phyloP scores from a whole-genome alignment of 1,139 yeast species.

The Blastobotrys proliferans region DNA sequence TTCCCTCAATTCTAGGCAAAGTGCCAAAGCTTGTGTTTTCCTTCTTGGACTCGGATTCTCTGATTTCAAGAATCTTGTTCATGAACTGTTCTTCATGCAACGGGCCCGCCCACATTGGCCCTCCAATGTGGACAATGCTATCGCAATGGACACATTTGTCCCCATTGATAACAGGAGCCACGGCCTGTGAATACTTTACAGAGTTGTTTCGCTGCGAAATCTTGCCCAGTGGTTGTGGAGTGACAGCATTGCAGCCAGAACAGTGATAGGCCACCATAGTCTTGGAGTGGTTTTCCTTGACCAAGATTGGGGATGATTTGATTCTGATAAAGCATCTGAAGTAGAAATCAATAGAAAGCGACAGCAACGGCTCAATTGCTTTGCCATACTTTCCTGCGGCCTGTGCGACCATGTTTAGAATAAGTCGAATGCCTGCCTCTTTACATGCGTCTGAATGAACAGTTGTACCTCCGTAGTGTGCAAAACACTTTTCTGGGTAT shows the following conservation, averaged over 20 bases:
- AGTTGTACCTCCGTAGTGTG: slow-evolving; percentile 90
- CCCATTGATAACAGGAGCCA: slow-evolving; percentile 50
- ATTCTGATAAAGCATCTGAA: slow-evolving; percentile 81
- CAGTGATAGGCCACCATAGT: slow-evolving; percentile 82
- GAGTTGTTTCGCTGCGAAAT: slow-evolving; percentile 24
- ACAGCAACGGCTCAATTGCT: slow-evolving; percentile 78
- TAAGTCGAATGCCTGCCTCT: slow-evolving; percentile 86
- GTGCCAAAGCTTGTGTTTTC: slow-evolving; percentile 66
- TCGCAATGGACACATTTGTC: slow-evolving; percentile 67
- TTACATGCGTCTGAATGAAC: slow-evolving; percentile 80
- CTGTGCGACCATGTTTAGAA: slow-evolving; percentile 66
- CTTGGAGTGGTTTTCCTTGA: slow-evolving; percentile 61
- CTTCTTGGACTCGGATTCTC: slow-evolving; percentile 30
- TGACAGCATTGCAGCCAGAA: slow-evolving; percentile 76
- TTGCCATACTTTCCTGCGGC: slow-evolving; percentile 90
- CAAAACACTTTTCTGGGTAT: slow-evolving; percentile 94
- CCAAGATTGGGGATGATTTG: slow-evolving; percentile 70
- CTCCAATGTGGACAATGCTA: slow-evolving; percentile 69
- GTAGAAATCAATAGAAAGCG: slow-evolving; percentile 86
- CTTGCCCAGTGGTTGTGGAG: slow-evolving; percentile 67
- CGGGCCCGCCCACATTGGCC: slow-evolving; percentile 93
- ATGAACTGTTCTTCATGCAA: slow-evolving; percentile 69
- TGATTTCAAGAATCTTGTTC: slow-evolving; percentile 54
- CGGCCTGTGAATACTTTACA: slow-evolving; percentile 51
- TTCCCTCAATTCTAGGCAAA: slow-evolving; percentile 78